Conservation (phyloP, 805 yeast genomes). For the Nakazawaea anatomiae region DNA sequence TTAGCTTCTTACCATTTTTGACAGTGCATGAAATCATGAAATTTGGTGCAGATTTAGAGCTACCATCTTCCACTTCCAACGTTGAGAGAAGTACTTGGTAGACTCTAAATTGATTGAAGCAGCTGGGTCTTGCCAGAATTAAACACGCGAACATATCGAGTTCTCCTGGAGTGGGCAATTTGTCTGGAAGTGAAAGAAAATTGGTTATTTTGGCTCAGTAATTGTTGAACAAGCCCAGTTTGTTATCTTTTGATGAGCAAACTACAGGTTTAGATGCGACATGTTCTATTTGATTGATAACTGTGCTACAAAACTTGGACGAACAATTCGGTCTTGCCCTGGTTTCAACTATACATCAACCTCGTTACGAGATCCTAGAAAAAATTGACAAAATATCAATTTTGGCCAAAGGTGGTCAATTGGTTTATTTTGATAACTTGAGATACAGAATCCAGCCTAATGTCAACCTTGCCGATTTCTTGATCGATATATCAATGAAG, state of each 20-base stretch:
- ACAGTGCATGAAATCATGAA: slow-evolving; percentile 59
- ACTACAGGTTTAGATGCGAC: slow-evolving; percentile 42
- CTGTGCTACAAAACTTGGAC: slow-evolving; percentile 48
- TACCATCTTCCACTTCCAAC: slow-evolving; percentile 34
- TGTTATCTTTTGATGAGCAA: slow-evolving; percentile 60
- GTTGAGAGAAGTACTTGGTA: slow-evolving; percentile 40
- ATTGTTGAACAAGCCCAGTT: slow-evolving; percentile 58
- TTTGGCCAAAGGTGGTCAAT: slow-evolving; percentile 52
- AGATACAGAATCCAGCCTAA: slow-evolving; percentile 10
- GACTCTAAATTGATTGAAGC: slow-evolving; percentile 39
- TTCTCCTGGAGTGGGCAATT: slow-evolving; percentile 36
- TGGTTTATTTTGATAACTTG: slow-evolving; percentile 11
- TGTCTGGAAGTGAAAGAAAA: slow-evolving; percentile 76
- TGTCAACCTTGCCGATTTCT: slow-evolving; percentile 24
- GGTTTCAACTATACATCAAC: slow-evolving; percentile 69
- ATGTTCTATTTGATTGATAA: slow-evolving; percentile 53
- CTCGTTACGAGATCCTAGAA: slow-evolving; percentile 60
- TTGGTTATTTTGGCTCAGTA: slow-evolving; percentile 67
- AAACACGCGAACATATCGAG: slow-evolving; percentile 45
- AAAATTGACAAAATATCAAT: slow-evolving; percentile 58
- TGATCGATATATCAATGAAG: slow-evolving; percentile 31
- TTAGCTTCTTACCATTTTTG: slow-evolving; percentile 55
- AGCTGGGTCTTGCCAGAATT: slow-evolving; percentile 52
- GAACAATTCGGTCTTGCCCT: slow-evolving; percentile 53
- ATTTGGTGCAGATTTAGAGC: slow-evolving; percentile 58